Evolutionary conservation across 139 green algal genomes (phyloP).

Genomic region (Tetradesmus obliquus): DNA sequence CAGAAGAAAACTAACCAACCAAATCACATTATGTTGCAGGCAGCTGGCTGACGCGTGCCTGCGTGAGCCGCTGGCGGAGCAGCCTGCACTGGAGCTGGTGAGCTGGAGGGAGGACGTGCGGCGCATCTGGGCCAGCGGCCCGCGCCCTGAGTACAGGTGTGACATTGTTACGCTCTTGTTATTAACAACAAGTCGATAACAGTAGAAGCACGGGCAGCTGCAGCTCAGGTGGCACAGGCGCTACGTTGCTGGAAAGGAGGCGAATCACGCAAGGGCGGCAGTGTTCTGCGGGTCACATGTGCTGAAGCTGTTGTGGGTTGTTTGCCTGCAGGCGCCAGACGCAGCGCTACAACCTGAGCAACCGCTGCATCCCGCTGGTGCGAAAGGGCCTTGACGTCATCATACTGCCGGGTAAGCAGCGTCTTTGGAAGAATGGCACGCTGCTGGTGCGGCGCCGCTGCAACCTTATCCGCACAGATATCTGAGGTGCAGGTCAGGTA

Average conservation of each 20-base stretch:
- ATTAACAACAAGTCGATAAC: not conserved
- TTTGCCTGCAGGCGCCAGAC: constrained; percentile 10
- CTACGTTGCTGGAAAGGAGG: too few species aligned
- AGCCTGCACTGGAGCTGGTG: not conserved
- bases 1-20: too few species aligned
- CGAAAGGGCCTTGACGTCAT: constrained; percentile 32
- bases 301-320: too few species aligned
- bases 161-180: not conserved
- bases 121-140: constrained; percentile 18
- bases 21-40: not conserved
- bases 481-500: too few species aligned
- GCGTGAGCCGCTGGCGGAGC: constrained; percentile 7
- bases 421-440: too few species aligned
- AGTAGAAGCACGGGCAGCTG: too few species aligned
- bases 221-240: too few species aligned
- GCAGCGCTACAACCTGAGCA: constrained; percentile 35
- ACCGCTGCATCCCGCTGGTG: constrained; percentile 34
- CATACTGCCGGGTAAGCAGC: constrained; percentile 7
- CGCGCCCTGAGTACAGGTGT: constrained; percentile 26
- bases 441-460: too few species aligned
- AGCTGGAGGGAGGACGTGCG: constrained; percentile 31
- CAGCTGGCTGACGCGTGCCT: constrained; percentile 19
- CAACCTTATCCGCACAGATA: too few species aligned
- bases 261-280: too few species aligned
- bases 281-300: too few species aligned